phyloP scores from a whole-genome alignment of 805 yeast genomes.

The Candida ortonii region DNA sequence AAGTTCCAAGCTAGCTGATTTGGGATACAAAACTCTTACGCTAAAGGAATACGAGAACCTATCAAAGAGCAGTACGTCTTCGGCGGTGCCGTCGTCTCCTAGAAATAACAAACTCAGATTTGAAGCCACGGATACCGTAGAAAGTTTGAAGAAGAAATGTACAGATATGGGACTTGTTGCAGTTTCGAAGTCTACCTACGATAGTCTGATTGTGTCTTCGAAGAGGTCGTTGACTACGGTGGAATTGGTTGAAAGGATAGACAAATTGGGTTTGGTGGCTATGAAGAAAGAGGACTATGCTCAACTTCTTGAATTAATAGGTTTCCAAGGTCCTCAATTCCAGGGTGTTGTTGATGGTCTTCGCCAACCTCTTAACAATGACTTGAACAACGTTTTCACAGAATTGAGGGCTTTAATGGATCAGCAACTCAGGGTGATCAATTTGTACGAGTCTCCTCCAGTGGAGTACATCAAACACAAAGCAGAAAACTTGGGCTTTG shows the following conservation, averaged over 20 bases:
- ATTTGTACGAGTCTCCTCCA: constrained; percentile 25
- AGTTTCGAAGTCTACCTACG: constrained; percentile 26
- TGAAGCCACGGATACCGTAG: constrained; percentile 23
- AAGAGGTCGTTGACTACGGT: constrained; percentile 27
- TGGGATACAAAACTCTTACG: constrained; percentile 28
- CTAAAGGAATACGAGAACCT: constrained; percentile 21
- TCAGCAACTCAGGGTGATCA: constrained; percentile 17
- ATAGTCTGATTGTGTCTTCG: constrained; percentile 27
- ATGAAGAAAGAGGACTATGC: constrained; percentile 19
- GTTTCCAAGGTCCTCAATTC: constrained; percentile 22
- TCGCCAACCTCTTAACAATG: constrained; percentile 18
- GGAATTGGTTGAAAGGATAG: constrained; percentile 26
- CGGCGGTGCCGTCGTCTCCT: constrained; percentile 14
- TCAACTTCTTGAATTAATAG: constrained; percentile 18
- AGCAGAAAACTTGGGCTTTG: constrained; percentile 19
- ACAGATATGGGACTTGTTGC: constrained; percentile 26
- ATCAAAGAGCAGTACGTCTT: constrained; percentile 8
- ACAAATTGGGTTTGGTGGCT: constrained; percentile 25
- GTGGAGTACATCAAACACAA: constrained; percentile 27
- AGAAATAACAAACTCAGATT: constrained; percentile 9
- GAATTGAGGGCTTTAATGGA: constrained; percentile 22
- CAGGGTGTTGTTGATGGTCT: constrained; percentile 11
- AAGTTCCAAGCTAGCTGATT: constrained; percentile 15
- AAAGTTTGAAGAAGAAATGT: constrained; percentile 25
- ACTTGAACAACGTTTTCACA: constrained; percentile 28